Conservation (phyloP, 192 early-diverging fungal species). For the Lobulomyces angularis region DNA sequence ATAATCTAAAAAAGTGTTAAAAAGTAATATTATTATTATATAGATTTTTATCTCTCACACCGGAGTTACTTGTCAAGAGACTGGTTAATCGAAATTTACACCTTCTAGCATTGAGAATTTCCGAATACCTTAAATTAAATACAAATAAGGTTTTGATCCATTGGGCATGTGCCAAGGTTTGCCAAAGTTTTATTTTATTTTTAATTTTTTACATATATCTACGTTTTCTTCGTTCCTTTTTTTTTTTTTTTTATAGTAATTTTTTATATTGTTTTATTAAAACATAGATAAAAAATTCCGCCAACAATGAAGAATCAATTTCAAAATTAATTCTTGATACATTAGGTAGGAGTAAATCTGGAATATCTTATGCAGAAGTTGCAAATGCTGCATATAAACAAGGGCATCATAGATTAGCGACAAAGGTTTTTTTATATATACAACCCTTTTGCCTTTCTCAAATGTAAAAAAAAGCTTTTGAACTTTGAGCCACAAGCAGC, state of each 20-base stretch:
- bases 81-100: constrained; percentile 74
- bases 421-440: constrained; percentile 35
- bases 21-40: neutral
- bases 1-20: constrained; percentile 4
- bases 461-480: constrained; percentile 44
- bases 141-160: constrained; percentile 75
- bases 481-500: constrained; percentile 89
- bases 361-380: constrained; percentile 80
- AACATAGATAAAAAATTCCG: constrained; percentile 58
- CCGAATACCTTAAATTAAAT: constrained; percentile 69
- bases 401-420: constrained; percentile 75
- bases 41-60: constrained; percentile 60
- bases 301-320: constrained; percentile 78
- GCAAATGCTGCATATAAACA: constrained; percentile 77
- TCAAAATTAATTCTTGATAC: constrained; percentile 69
- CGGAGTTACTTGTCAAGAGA: constrained; percentile 70
- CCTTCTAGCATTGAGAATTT: constrained; percentile 71
- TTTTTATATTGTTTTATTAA: neutral
- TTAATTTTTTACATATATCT: constrained; percentile 8
- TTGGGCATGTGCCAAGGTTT: constrained; percentile 92
- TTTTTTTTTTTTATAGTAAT: no score
- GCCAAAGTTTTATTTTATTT: neutral
- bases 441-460: constrained; percentile 5
- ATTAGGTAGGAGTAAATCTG: constrained; percentile 48
- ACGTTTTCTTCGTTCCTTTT: constrained; percentile 6